Conservation (phyloP, 768 basidiomycete genomes). For the Kwoniella bestiolae region DNA sequence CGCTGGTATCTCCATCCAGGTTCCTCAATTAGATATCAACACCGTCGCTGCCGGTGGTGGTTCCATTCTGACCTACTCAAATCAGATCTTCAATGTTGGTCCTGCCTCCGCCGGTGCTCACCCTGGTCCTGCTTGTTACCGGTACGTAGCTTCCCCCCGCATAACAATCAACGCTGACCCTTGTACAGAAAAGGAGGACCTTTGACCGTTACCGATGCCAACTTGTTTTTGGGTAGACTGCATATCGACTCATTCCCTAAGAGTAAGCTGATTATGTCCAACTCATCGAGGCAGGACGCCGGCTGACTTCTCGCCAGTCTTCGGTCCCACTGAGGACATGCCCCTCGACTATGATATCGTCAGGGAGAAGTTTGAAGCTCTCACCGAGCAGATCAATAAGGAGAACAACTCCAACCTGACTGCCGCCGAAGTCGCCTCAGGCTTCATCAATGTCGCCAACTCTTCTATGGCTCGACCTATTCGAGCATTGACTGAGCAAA, state of each 20-base stretch:
- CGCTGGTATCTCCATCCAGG: slow-evolving; percentile 42
- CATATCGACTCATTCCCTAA: slow-evolving; percentile 70
- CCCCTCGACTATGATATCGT: slow-evolving; percentile 78
- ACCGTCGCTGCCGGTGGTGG: slow-evolving; percentile 77
- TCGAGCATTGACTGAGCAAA: slow-evolving; percentile 76
- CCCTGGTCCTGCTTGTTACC: slow-evolving; percentile 74
- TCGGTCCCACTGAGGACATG: slow-evolving; percentile 85
- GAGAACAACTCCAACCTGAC: slow-evolving; percentile 63
- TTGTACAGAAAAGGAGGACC: slow-evolving; percentile 73
- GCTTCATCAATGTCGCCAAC: slow-evolving; percentile 93
- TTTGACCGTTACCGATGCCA: slow-evolving; percentile 59
- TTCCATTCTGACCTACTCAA: slow-evolving; percentile 82
- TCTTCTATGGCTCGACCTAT: slow-evolving; percentile 76
- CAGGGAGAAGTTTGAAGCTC: slow-evolving; percentile 66
- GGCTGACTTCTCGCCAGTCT: slow-evolving; percentile 59
- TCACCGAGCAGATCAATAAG: slow-evolving; percentile 74
- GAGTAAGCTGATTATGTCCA: slow-evolving; percentile 18
- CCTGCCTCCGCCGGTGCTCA: slow-evolving; percentile 92
- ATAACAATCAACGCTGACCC: too few relatives aligned
- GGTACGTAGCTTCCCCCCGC: background rate
- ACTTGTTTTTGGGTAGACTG: slow-evolving; percentile 45
- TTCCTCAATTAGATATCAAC: slow-evolving; percentile 51
- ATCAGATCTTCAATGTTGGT: slow-evolving; percentile 89
- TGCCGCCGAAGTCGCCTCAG: slow-evolving; percentile 87
- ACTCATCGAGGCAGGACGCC: background rate